A percentile compares a stretch with the other conserved stretches of the same genome.
Evolutionary conservation across 208 protist species (phyloP).

Genomic region (Angomonas ambiguus): DNA sequence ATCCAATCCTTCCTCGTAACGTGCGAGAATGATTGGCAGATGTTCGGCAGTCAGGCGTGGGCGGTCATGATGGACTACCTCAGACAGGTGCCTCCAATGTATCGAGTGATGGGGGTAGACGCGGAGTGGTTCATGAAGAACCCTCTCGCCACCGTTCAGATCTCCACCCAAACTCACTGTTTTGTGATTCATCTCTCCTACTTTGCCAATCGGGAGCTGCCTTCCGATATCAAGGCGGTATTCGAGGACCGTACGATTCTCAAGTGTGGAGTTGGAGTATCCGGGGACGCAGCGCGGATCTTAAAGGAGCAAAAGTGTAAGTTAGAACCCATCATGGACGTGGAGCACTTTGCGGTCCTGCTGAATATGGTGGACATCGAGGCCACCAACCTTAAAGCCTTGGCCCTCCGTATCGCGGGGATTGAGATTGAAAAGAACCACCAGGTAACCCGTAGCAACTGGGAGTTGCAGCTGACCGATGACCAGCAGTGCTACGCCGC

Average conservation of each 20-base stretch:
- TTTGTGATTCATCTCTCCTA: conserved; percentile 59
- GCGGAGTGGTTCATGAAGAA: conserved; percentile 51
- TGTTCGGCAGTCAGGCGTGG: conserved; percentile 29
- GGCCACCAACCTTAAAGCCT: conserved; percentile 24
- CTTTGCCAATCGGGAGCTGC: conserved; percentile 28
- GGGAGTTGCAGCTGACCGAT: conserved; percentile 35
- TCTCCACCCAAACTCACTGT: conserved; percentile 50
- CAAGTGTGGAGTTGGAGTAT: conserved; percentile 49
- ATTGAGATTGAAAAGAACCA: conserved; percentile 34
- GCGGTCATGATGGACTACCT: conserved; percentile 32
- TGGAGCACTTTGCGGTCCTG: conserved; percentile 30
- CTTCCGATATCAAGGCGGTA: conserved; percentile 15
- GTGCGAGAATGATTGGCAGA: conserved; percentile 22
- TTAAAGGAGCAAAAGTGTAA: conserved; percentile 24
- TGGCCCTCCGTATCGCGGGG: conserved; percentile 18
- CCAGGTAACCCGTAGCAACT: conserved; percentile 43
- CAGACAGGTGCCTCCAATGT: conserved; percentile 6
- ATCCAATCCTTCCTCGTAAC: conserved; percentile 38
- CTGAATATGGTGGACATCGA: conserved; percentile 15
- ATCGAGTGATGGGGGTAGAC: conserved; percentile 44
- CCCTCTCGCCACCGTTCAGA: conserved; percentile 43
- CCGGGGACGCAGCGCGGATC: conserved; percentile 32
- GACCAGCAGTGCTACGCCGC: conserved; percentile 35
- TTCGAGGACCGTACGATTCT: conserved; percentile 31
- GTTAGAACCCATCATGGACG: conserved; percentile 21